A percentile compares a stretch with the other conserved stretches of the same genome.
These are phyloP conservation scores for Cercospora nicotianae DNA, from an alignment of 2,329 filamentous ascomycete species.

Conservation along the genomic window DNA sequence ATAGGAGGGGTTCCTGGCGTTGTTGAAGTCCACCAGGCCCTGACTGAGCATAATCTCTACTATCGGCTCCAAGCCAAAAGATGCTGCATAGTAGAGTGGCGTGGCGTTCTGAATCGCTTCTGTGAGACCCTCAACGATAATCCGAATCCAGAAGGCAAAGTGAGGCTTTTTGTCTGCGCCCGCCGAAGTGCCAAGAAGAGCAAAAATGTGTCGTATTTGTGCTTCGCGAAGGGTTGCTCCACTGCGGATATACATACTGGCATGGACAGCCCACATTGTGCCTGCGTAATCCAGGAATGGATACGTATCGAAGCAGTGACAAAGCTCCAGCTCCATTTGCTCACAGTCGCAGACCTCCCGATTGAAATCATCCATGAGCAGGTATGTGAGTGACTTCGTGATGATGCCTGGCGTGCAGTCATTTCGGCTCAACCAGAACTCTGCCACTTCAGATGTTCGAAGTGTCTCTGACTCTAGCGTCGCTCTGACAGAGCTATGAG, in stretches of 20 bases:
- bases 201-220: not conserved
- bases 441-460: not conserved
- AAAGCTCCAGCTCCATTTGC: not conserved
- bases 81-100: not conserved
- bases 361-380: not conserved
- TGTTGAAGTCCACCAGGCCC: not conserved
- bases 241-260: not conserved
- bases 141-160: not conserved
- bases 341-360: not conserved
- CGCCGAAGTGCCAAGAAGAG: not conserved
- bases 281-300: not conserved
- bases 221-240: not conserved
- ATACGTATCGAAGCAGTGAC: not conserved
- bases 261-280: not conserved
- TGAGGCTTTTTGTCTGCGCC: not conserved
- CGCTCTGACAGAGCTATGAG: not conserved
- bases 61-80: not conserved
- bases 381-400: not conserved
- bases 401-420: not conserved
- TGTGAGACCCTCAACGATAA: not conserved
- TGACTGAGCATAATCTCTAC: not conserved
- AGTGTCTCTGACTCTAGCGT: not conserved
- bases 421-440: not conserved
- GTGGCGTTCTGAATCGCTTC: not conserved
- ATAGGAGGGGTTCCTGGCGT: not conserved